A percentile compares a stretch with the other conserved stretches of the same genome.
Evolutionary conservation across 371 early-diverging fungal genomes (phyloP).

Genomic region (Syncephalastrum racemosum): DNA sequence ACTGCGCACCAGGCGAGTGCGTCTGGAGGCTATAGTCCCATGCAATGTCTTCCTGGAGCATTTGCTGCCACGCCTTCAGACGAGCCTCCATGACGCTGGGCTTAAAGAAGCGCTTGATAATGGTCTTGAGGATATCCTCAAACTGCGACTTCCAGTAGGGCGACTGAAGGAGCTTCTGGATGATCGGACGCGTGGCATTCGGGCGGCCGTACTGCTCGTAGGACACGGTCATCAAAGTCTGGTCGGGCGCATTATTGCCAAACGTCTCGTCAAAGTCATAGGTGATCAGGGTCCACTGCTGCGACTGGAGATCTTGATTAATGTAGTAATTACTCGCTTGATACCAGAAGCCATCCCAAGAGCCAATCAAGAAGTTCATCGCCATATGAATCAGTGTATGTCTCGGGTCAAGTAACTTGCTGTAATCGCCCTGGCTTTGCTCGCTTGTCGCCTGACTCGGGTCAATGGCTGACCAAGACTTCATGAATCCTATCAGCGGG

Average conservation of each 20-base stretch:
- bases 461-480: conserved; percentile 15
- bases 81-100: conserved; percentile 47
- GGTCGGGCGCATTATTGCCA: conserved; percentile 30
- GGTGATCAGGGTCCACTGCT: conserved; percentile 54
- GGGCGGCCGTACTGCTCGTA: conserved; percentile 42
- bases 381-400: conserved; percentile 42
- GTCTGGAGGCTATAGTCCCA: conserved; percentile 47
- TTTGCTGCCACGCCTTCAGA: conserved; percentile 46
- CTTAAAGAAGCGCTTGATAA: conserved; percentile 55
- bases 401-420: conserved; percentile 26
- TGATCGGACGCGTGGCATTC: conserved; percentile 33
- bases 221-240: conserved; percentile 17
- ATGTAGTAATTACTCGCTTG: conserved; percentile 55
- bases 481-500: conserved; percentile 20
- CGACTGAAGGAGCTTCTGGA: conserved; percentile 39
- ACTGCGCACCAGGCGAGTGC: conserved; percentile 43
- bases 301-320: conserved; percentile 41
- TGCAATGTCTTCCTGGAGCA: conserved; percentile 53
- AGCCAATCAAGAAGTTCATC: conserved; percentile 45
- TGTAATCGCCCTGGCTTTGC: conserved; percentile 25
- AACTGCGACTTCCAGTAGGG: conserved; percentile 46
- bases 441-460: conserved; percentile 24
- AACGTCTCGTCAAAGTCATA: conserved; percentile 60
- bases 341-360: conserved; percentile 53
- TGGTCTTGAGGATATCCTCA: conserved; percentile 49